Evolutionary conservation across 78 protist species (phyloP), one percentile per base, ranked within the genome.

Genomic region (Dictyostelium capitatum): DNA sequence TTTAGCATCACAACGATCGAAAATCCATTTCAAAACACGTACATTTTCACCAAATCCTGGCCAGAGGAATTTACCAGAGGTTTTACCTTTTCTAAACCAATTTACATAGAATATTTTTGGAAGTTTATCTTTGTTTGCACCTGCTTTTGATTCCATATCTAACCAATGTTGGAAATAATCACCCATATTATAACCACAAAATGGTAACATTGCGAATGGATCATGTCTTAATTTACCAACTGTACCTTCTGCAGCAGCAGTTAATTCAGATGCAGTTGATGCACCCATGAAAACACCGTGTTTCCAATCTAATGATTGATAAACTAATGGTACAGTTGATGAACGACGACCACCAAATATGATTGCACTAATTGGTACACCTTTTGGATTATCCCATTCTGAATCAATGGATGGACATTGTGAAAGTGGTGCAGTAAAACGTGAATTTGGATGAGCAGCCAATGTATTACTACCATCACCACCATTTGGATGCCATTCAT

Each of bases 241-340:
- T 32, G 94, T 89, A 28, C 96, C 97, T 50, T 90, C 96, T 0
- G 98, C 95, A 0, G 98, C 97, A 3, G 98, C 98, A 11, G 99
- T 98, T 67, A 30, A 37, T 72, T 98, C 99, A 4, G 98, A 96
- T 3, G 97, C 79, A 6, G 97, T 62, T 20, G 96, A 48, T 0
- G 98, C 93, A 46, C 98, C 99, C 75, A 97, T 50, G 72, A 95
- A 98, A 6, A 95, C 96, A 46, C 99, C 99, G 78, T 98, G 98
- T 69, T 97, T 79, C 99, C 99, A 98, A 85, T 80, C 53, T 77
- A 91, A 79, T 6, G 96, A 78, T 70, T 96, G 90, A 43, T 79
- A 80, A 8, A 97, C 98, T 37, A 97, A 91, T 30, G 98, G 98
- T 4, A 97, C 95, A 15, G 87, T 72, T 2, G 82, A 15, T 10